Evolutionary conservation across 2,329 filamentous ascomycete genomes (phyloP).

Genomic region (Colletotrichum lindemuthianum): DNA sequence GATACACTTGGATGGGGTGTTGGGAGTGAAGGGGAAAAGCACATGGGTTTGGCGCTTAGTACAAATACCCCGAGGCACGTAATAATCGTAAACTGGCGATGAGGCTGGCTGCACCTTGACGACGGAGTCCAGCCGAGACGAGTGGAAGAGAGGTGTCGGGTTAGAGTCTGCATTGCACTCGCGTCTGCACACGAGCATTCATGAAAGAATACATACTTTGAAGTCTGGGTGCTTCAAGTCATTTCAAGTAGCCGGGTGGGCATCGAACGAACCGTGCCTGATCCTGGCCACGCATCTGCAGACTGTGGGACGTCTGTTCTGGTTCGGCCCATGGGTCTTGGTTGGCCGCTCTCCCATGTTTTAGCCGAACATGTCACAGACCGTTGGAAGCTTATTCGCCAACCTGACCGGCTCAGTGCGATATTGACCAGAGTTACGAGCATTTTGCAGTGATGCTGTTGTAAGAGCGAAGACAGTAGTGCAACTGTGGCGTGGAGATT

Average conservation of each 20-base stretch:
- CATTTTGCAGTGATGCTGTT: too few species aligned
- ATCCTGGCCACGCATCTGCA: too few species aligned
- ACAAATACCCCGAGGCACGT: constrained; percentile 34
- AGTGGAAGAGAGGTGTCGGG: constrained; percentile 1
- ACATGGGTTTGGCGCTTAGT: constrained; percentile 34
- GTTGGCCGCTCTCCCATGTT: too few species aligned
- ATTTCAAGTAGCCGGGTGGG: too few species aligned
- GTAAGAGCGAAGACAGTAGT: neutral
- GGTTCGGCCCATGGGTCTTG: too few species aligned
- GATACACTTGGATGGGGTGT: constrained; percentile 13
- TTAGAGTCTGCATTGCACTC: constrained; percentile 12
- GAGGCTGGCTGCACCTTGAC: constrained; percentile 23
- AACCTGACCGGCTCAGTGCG: too few species aligned
- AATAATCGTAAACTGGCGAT: constrained; percentile 34
- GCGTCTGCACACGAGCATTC: constrained; percentile 22
- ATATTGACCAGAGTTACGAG: too few species aligned
- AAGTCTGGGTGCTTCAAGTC: neutral
- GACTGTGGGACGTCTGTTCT: too few species aligned
- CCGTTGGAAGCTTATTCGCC: too few species aligned
- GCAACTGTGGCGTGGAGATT: too few species aligned
- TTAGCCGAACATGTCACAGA: too few species aligned
- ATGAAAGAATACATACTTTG: constrained; percentile 29
- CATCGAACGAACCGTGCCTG: too few species aligned
- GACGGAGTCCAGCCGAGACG: constrained; percentile 3
- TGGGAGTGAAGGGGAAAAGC: constrained; percentile 21